Evolutionary conservation across 1,284 basidiomycete genomes (phyloP), one percentile per base, ranked within the genome.

Genomic region (Rhodotorula sp.): DNA sequence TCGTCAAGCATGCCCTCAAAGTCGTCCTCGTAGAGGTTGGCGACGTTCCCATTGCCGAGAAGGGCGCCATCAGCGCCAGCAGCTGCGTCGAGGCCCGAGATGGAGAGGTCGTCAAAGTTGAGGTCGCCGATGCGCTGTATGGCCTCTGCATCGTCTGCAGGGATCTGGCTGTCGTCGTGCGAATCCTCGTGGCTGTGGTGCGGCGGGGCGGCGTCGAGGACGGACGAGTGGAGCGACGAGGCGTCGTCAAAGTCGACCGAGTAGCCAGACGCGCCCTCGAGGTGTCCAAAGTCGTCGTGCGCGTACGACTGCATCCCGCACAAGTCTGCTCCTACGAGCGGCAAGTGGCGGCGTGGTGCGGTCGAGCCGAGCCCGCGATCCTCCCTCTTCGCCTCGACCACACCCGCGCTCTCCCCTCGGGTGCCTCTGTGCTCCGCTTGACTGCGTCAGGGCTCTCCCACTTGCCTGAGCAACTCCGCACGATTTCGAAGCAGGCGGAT

Each of bases 1-100:
- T 95, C 91, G 78, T 95, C 92, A 64, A 94, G 83, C 76, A 77
- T 90, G 29, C 88, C 90, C 80, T 95, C 92, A 76, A 92, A 90
- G 78, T 92, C 91, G 66, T 92, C 90, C 70, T 94, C 91, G 67
- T 77, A 77, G 63, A 75, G 19, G 58, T 73, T 73, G 15, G 71
- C 69, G 8, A 71, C 74, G 37, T 64, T 64, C n/a, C 51, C 62
- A 7, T 27, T 51, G 29, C 25, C 53, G 27, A 29, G 44, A 27
- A 17, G 50, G 13, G 50, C n/a, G 13, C 12, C 27, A n/a, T 29
- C n/a, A 1, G 36, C 25, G 9, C 27, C 50, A 3, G n/a, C 41
- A 9, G 58, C 54, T 17, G 27, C 67, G 25, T 70, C 61, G 36
- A 54, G 39, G 0, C 46, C 51, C 21, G 60, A 56, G 51, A 76